These are phyloP conservation scores for Lepidium campestre DNA, from an alignment of 441 rosid species.

Conservation along the genomic window DNA sequence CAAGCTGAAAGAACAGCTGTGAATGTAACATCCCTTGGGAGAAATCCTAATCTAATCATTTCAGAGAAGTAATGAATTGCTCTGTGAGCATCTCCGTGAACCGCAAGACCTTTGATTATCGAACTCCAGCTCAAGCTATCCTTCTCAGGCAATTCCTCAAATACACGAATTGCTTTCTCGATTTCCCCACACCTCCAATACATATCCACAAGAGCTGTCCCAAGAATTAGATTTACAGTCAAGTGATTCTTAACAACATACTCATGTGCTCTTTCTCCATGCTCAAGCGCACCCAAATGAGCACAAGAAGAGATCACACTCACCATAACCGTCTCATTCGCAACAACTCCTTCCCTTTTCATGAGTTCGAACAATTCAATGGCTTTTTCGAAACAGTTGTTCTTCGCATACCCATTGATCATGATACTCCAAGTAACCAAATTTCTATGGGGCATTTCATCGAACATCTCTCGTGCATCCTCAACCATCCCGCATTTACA, in stretches of 20 bases:
- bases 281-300: constrained; percentile 57
- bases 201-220: constrained; percentile 66
- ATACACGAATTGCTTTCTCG: constrained; percentile 43
- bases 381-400: constrained; percentile 38
- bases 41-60: constrained; percentile 44
- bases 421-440: constrained; percentile 65
- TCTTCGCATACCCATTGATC: constrained; percentile 59
- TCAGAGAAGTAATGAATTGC: constrained; percentile 42
- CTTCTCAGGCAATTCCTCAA: constrained; percentile 41
- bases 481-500: constrained; percentile 38
- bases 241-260: constrained; percentile 38
- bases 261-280: constrained; percentile 52
- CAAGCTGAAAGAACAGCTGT: constrained; percentile 66
- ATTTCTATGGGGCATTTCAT: constrained; percentile 64
- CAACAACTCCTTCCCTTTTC: constrained; percentile 39
- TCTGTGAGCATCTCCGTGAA: constrained; percentile 47
- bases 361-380: constrained; percentile 44
- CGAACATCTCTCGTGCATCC: constrained; percentile 58
- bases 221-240: constrained; percentile 48
- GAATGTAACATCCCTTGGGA: constrained; percentile 51
- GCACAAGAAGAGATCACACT: constrained; percentile 62
- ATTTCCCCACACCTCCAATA: constrained; percentile 60
- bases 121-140: constrained; percentile 67
- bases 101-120: constrained; percentile 61
- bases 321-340: constrained; percentile 70